phyloP scores from a whole-genome alignment of 495 filamentous ascomycete species.

The Aspergillus panamensis region DNA sequence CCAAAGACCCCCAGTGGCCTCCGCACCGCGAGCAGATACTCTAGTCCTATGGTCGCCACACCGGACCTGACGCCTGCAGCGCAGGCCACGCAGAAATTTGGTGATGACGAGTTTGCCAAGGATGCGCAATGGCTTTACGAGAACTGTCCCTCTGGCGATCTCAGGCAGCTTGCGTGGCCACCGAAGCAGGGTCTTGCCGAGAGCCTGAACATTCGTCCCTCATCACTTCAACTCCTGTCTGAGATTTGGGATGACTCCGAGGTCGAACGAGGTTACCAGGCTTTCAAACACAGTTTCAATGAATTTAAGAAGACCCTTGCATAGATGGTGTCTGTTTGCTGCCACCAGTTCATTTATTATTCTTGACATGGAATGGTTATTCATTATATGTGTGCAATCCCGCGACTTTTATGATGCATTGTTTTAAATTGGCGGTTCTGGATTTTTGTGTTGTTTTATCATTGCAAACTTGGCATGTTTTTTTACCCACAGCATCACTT shows the following conservation, averaged over 20 bases:
- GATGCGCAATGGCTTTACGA: conserved; percentile 30
- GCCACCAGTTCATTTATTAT: neutral
- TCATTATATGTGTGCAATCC: conserved; percentile 4
- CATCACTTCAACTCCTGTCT: conserved; percentile 10
- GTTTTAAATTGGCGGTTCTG: neutral
- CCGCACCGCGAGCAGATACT: conserved; percentile 38
- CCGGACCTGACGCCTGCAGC: conserved; percentile 16
- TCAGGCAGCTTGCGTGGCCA: conserved; percentile 25
- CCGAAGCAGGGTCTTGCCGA: conserved; percentile 14
- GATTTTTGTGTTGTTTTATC: conserved; percentile 1
- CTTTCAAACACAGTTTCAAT: conserved; percentile 17
- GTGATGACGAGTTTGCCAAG: conserved; percentile 27
- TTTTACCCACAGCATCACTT: neutral
- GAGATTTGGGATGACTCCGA: conserved; percentile 19
- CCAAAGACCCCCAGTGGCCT: conserved; percentile 49
- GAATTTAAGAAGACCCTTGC: conserved; percentile 19
- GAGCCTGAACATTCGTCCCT: conserved; percentile 14
- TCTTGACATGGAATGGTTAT: neutral
- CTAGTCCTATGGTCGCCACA: conserved; percentile 27
- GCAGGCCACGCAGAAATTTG: conserved; percentile 20
- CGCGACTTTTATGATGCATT: neutral
- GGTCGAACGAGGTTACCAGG: conserved; percentile 13
- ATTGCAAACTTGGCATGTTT: neutral
- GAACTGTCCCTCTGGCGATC: conserved; percentile 28
- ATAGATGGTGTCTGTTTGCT: neutral